Evolutionary conservation across 768 basidiomycete species (phyloP).

Genomic region (Suillus discolor): DNA sequence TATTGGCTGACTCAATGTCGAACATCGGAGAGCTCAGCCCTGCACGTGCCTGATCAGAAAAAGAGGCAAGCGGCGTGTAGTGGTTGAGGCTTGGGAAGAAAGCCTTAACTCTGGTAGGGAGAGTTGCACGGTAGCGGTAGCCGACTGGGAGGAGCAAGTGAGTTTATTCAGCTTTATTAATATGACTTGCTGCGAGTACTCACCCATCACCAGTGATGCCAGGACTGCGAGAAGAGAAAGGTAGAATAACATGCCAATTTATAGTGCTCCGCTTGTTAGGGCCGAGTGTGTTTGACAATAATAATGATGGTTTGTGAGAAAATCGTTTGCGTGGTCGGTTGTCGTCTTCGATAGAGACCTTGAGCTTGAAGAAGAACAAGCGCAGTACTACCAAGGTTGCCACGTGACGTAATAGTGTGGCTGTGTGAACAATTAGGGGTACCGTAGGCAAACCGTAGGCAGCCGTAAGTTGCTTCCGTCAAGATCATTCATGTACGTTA

Average conservation of each 20-base stretch:
- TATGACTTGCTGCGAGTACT: constrained; percentile 31
- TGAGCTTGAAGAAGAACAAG: background rate
- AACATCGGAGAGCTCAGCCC: constrained; percentile 79
- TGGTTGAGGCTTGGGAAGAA: constrained; percentile 61
- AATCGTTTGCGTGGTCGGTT: background rate
- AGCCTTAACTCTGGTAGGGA: constrained; percentile 66
- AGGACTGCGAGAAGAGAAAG: constrained; percentile 63
- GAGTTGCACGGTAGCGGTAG: constrained; percentile 74
- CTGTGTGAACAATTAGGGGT: constrained; percentile 1
- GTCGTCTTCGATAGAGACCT: constrained; percentile 4
- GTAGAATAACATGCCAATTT: constrained; percentile 61
- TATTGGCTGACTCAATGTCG: constrained; percentile 81
- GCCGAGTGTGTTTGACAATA: background rate
- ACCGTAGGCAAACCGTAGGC: too few species aligned
- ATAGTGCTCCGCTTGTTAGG: background rate
- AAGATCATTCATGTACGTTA: too few species aligned
- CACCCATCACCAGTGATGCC: constrained; percentile 67
- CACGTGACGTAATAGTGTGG: constrained; percentile 2
- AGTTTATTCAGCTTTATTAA: constrained; percentile 9
- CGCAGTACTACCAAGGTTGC: background rate
- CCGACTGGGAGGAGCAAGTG: constrained; percentile 46
- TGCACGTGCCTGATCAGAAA: constrained; percentile 78
- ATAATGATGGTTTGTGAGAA: background rate
- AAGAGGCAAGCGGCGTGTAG: constrained; percentile 76
- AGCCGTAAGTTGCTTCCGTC: too few species aligned